Conservation (phyloP, 1,284 basidiomycete genomes). For the Microbotryum saponariae region DNA sequence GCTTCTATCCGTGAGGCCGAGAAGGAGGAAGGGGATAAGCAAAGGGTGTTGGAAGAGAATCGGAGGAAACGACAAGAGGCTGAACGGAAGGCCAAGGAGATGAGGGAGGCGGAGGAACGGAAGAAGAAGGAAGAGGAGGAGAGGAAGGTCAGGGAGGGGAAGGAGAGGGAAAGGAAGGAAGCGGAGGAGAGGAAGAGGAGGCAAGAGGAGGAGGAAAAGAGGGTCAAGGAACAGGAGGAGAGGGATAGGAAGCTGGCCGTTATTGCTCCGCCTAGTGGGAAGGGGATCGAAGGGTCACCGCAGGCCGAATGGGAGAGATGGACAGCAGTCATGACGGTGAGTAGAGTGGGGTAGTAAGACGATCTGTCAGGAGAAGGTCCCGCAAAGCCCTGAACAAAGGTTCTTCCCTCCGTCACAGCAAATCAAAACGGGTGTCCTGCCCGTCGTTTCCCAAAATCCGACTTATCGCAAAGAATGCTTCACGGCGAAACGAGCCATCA, state of each 20-base stretch:
- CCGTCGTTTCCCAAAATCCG: conserved; percentile 59
- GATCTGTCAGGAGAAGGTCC: too few relatives aligned
- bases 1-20: conserved; percentile 68
- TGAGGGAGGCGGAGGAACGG: conserved; percentile 13
- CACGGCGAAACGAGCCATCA: conserved; percentile 69
- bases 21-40: conserved; percentile 64
- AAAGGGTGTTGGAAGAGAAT: conserved; percentile 47
- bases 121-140: conserved; percentile 5
- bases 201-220: conserved; percentile 52
- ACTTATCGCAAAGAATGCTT: conserved; percentile 46
- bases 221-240: conserved; percentile 54
- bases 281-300: conserved; percentile 14
- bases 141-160: conserved; percentile 8
- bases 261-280: conserved; percentile 5
- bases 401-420: conserved; percentile 42
- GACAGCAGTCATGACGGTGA: conserved; percentile 55
- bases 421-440: conserved; percentile 69
- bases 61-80: conserved; percentile 56
- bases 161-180: conserved; percentile 9
- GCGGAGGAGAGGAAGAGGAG: conserved; percentile 16
- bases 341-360: conserved; percentile 17
- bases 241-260: conserved; percentile 40
- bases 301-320: conserved; percentile 58
- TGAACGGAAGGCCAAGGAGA: conserved; percentile 20
- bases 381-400: conserved; percentile 6